Percentiles rank a stretch among this genome's conserved stretches.
These are phyloP conservation scores for Trichoderma simmonsii DNA, from an alignment of 2,329 filamentous ascomycete genomes.

Conservation along the genomic window DNA sequence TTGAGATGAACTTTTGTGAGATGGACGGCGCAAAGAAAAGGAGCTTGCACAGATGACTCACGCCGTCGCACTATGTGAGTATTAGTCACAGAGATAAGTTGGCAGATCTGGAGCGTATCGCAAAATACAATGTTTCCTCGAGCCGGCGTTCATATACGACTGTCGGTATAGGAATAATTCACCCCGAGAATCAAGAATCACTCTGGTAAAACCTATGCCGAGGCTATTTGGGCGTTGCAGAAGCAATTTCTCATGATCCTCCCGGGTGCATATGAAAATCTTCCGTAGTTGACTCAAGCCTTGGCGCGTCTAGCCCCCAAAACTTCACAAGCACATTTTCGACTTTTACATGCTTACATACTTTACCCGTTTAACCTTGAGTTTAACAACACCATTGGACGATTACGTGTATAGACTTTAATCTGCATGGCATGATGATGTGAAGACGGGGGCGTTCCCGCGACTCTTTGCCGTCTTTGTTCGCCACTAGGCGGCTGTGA, in stretches of 20 bases:
- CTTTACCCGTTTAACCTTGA: background rate
- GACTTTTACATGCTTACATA: background rate
- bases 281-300: background rate
- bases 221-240: background rate
- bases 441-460: background rate
- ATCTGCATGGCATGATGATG: background rate
- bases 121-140: background rate
- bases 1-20: no score
- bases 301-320: background rate
- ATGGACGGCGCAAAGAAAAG: background rate
- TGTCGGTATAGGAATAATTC: background rate
- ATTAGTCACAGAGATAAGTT: background rate
- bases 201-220: background rate
- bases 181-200: background rate
- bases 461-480: background rate
- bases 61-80: background rate
- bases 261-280: background rate
- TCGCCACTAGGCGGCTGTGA: background rate
- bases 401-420: background rate
- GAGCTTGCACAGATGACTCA: slow-evolving; percentile 2
- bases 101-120: background rate
- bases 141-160: background rate
- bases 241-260: background rate
- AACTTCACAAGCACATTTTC: background rate
- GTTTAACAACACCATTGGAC: background rate